Evolutionary conservation across 176 grass and related monocot genomes (phyloP).

Genomic region (Avena insularis): DNA sequence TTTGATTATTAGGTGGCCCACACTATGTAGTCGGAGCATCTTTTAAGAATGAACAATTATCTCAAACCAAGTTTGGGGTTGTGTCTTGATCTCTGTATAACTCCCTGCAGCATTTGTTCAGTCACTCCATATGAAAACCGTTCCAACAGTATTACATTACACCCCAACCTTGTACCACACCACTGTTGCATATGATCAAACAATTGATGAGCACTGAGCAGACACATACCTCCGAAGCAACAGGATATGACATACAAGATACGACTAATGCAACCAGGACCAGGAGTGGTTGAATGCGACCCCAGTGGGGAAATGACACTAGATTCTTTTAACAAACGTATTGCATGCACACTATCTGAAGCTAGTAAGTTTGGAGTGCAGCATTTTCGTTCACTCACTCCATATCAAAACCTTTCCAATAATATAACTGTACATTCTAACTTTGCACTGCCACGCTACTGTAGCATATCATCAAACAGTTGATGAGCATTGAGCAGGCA

Average conservation of each 20-base stretch:
- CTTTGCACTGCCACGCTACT: neutral
- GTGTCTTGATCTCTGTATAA: no score
- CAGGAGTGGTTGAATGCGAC: neutral
- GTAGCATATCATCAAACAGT: constrained; percentile 23
- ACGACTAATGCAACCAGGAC: neutral
- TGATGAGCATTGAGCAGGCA: neutral
- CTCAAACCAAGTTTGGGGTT: no score
- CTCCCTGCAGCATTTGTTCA: no score
- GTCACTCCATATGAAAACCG: no score
- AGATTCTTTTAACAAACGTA: neutral
- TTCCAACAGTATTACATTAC: no score
- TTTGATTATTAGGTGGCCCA: neutral
- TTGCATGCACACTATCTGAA: neutral
- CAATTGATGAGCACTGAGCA: no score
- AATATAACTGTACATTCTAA: neutral
- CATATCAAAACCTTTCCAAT: neutral
- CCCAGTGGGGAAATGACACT: neutral
- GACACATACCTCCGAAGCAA: no score
- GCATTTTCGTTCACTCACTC: neutral
- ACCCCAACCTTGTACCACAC: no score
- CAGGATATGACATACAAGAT: neutral
- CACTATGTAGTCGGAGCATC: neutral
- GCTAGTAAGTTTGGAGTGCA: neutral
- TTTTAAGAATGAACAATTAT: neutral
- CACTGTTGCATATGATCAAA: no score